Evolutionary conservation across 176 grass and related monocot species (phyloP).

Genomic region (Stipa capillata): DNA sequence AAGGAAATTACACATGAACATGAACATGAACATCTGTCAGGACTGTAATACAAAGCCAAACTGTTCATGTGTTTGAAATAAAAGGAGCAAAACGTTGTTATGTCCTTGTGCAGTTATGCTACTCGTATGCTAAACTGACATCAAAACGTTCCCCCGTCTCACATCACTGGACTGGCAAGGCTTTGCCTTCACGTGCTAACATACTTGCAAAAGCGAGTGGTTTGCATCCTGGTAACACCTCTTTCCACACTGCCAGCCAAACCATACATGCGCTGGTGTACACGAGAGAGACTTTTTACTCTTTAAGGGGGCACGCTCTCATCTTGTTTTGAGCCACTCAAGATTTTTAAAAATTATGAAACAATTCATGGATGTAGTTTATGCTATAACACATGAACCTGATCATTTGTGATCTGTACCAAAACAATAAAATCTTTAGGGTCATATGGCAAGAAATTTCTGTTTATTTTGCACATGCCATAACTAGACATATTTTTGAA

Average conservation of each 20-base stretch:
- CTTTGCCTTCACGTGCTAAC: neutral
- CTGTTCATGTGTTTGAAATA: neutral
- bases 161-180: neutral
- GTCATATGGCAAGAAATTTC: too few relatives aligned
- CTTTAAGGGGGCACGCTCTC: too few relatives aligned
- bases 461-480: too few relatives aligned
- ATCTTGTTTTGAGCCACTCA: too few relatives aligned
- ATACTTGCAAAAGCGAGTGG: neutral
- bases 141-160: neutral
- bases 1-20: neutral
- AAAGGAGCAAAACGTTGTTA: neutral
- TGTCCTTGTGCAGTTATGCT: neutral
- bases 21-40: neutral
- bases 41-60: neutral
- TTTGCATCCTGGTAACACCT: neutral
- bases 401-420: too few relatives aligned
- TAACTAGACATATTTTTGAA: too few relatives aligned
- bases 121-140: neutral
- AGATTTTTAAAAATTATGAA: too few relatives aligned
- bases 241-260: neutral
- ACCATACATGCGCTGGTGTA: too few relatives aligned
- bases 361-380: too few relatives aligned
- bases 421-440: too few relatives aligned
- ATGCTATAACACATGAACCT: too few relatives aligned
- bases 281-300: too few relatives aligned